Conservation (phyloP, 441 rosid species). For the Manihot esculenta region DNA sequence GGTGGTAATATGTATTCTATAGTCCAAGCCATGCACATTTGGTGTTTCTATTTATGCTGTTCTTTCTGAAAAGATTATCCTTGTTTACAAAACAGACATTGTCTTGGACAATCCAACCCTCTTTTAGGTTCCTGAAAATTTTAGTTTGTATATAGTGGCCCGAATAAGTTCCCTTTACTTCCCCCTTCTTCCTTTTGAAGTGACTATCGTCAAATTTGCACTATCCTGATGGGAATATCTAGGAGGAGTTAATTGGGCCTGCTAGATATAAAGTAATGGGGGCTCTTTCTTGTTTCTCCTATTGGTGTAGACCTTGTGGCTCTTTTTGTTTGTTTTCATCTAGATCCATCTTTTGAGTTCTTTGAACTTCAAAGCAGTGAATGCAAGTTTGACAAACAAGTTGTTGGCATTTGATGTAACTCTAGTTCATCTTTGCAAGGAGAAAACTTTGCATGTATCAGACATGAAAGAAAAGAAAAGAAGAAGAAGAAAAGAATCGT, state of each 20-base stretch:
- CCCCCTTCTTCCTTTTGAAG: neutral
- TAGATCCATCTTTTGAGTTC: too few species aligned
- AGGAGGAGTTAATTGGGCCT: neutral
- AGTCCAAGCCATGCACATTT: neutral
- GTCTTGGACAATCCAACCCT: neutral
- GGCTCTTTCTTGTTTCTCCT: neutral
- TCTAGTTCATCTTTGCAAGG: too few species aligned
- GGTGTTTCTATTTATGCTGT: slow-evolving; percentile 4
- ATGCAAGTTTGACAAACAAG: too few species aligned
- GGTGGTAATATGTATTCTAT: slow-evolving; percentile 6
- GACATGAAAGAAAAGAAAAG: too few species aligned
- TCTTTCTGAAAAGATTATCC: neutral
- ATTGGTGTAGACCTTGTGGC: neutral
- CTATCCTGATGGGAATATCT: neutral
- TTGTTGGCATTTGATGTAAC: too few species aligned
- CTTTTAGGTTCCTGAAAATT: neutral
- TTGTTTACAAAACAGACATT: neutral
- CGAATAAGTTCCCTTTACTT: neutral
- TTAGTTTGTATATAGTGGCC: too few species aligned
- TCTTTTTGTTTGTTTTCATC: too few species aligned
- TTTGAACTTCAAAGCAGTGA: too few species aligned
- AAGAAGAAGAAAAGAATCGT: too few species aligned
- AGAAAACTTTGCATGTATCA: too few species aligned
- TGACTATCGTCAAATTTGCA: neutral
- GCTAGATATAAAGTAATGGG: neutral